Conservation (phyloP, 345 rosid genomes). For the Streptanthus diversifolius region DNA sequence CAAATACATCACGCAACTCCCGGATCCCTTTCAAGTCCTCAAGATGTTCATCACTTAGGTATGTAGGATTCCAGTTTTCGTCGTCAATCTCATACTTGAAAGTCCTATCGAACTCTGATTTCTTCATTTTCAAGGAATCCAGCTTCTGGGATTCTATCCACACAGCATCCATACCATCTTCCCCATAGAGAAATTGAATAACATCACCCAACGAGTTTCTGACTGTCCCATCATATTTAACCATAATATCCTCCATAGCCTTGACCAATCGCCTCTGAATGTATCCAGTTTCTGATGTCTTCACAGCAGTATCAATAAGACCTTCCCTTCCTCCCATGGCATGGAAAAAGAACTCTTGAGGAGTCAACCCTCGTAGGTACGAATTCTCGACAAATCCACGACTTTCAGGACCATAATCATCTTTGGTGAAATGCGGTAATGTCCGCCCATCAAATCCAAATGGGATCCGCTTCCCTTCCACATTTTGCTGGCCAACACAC, state of each 20-base stretch:
- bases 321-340: slow-evolving; percentile 99
- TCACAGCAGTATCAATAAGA: slow-evolving; percentile 97
- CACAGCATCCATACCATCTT: slow-evolving; percentile 98
- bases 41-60: slow-evolving; percentile 72
- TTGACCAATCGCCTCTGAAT: slow-evolving; percentile 96
- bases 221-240: slow-evolving; percentile 96
- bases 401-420: slow-evolving; percentile 97
- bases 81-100: slow-evolving; percentile 87
- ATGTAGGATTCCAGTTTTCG: slow-evolving; percentile 79
- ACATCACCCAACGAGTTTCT: slow-evolving; percentile 97
- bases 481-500: slow-evolving; percentile 99
- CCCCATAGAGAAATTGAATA: slow-evolving; percentile 96
- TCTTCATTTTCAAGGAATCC: slow-evolving; percentile 91
- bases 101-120: slow-evolving; percentile 63
- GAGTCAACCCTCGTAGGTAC: slow-evolving; percentile 93
- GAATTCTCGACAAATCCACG: slow-evolving; percentile 99
- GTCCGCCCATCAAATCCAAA: slow-evolving; percentile 90
- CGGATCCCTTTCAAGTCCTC: slow-evolving; percentile 87
- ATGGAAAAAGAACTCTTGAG: slow-evolving; percentile 98
- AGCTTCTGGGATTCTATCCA: slow-evolving; percentile 96
- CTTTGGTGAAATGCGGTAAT: slow-evolving; percentile 93
- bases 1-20: slow-evolving; percentile 88
- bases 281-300: slow-evolving; percentile 98
- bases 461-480: slow-evolving; percentile 97
- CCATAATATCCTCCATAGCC: slow-evolving; percentile 99